Base-by-base conservation (phyloP, 495 filamentous ascomycete genomes). In the Aspergillus incahuasiensis region DNA sequence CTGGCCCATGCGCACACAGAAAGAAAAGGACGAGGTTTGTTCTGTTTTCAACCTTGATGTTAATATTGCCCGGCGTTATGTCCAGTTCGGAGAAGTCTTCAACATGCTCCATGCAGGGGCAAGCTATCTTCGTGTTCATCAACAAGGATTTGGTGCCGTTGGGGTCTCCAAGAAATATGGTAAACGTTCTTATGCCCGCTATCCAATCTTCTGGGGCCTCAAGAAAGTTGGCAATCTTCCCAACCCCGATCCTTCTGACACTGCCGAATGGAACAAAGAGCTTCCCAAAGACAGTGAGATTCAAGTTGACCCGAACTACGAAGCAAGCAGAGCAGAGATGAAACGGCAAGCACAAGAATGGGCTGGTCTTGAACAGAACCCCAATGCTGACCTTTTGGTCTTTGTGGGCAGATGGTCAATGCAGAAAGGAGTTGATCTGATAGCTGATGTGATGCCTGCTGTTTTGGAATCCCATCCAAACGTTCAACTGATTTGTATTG, bases 341-440 rank as follows among this genome's bases (percentile, higher is more conserved):
- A 81, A 82, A 42, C 75, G 79, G 5, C 86, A 90, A 59, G 87
- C 87, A 5, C 87, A 91, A 61, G 82, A 89, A 68, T 91, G 87
- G 87, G 87, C 87, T 25, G 83, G 83, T 6, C 74, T 91, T 0
- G 71, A 87, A 1, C 76, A 82, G 49, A 80, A 84, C 51, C 78
- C 86, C 8, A 73, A 82, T 34, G 87, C 87, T 3, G 87, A 91
- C 56, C 74, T 91, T 20, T 78, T 90, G 56, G 87, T 90, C 11
- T 91, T 91, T 59, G 87, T 91, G 39, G 87, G 87, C 40, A 80
- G 87, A 44, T 91, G 87, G 87, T 87, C 83, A 5, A 82, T 86
- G 76, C 87, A 91, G 62, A 91, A 90, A 64, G 87, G 87, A 28
- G 76, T 90, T 48, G 87, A 91, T 65, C 74, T 90, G 12, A 90